Evolutionary conservation across 1,284 basidiomycete genomes (phyloP).

Genomic region (Trametes sp.): DNA sequence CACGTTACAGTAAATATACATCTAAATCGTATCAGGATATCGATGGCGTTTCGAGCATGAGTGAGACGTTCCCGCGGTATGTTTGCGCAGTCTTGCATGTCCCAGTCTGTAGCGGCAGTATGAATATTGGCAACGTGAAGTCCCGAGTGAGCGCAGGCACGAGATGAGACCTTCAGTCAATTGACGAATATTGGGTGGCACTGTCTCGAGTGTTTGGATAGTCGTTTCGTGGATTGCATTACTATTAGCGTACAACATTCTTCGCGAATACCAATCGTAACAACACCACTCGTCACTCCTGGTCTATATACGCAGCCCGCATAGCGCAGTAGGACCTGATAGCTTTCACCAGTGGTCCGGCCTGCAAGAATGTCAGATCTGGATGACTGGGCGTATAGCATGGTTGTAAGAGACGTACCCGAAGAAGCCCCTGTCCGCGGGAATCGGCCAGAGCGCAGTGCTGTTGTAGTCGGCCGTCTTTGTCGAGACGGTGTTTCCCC

Average conservation of each 20-base stretch:
- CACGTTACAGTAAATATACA: constrained; percentile 18
- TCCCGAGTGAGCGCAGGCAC: too few relatives aligned
- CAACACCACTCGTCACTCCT: not conserved
- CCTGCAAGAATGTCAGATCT: not conserved
- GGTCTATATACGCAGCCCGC: not conserved
- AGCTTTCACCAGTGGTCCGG: not conserved
- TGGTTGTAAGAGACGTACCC: not conserved
- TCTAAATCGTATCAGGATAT: constrained; percentile 2
- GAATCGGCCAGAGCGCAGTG: constrained; percentile 33
- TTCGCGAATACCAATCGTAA: not conserved
- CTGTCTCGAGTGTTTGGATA: too few relatives aligned
- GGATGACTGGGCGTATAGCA: not conserved
- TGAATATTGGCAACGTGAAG: too few relatives aligned
- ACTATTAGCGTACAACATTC: not conserved
- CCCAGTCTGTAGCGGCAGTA: too few relatives aligned
- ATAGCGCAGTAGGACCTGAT: not conserved
- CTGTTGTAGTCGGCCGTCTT: constrained; percentile 42
- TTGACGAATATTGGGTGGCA: too few relatives aligned
- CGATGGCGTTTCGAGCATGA: too few relatives aligned
- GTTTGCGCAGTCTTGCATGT: too few relatives aligned
- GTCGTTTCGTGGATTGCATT: not conserved
- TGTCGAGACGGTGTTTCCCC: constrained; percentile 51
- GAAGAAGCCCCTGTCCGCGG: constrained; percentile 32
- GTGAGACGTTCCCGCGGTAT: too few relatives aligned
- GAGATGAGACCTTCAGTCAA: too few relatives aligned